A percentile compares a stretch with the other conserved stretches of the same genome.
Conservation (phyloP, 2,329 filamentous ascomycete species). For the Penicillium vulpinum region DNA sequence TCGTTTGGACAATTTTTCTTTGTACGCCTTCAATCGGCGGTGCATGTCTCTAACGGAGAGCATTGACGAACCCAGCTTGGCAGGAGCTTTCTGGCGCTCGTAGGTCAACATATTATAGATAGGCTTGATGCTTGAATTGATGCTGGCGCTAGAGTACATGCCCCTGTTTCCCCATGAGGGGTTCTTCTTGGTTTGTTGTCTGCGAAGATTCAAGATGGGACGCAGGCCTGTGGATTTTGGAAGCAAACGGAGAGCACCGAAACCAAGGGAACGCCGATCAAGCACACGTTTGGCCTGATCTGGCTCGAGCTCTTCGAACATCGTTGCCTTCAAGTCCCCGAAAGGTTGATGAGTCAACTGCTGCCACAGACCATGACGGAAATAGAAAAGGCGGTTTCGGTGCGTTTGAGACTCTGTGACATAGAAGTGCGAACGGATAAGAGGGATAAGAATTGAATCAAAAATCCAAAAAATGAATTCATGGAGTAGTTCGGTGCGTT, state of each 20-base stretch:
- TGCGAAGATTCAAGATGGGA: conserved; percentile 82
- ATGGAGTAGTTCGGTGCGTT: conserved; percentile 74
- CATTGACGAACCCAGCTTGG: conserved; percentile 72
- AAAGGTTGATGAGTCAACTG: conserved; percentile 73
- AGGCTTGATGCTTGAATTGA: conserved; percentile 70
- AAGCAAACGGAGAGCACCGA: conserved; percentile 75
- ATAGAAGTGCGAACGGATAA: conserved; percentile 86
- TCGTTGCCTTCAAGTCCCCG: conserved; percentile 62
- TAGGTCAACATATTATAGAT: conserved; percentile 74
- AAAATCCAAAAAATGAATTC: conserved; percentile 93
- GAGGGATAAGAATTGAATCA: conserved; percentile 84
- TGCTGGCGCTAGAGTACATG: conserved; percentile 57
- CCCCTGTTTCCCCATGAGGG: conserved; percentile 51
- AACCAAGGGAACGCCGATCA: conserved; percentile 66
- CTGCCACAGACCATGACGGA: conserved; percentile 90
- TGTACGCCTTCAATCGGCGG: conserved; percentile 69
- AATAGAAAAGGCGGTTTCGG: conserved; percentile 83
- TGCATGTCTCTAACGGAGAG: conserved; percentile 83
- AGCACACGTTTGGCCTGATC: conserved; percentile 60
- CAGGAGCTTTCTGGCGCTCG: conserved; percentile 64
- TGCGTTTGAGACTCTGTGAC: conserved; percentile 86
- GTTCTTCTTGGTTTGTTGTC: conserved; percentile 59
- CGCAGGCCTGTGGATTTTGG: conserved; percentile 77
- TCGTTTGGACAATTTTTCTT: conserved; percentile 33
- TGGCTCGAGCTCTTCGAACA: conserved; percentile 75